Base-by-base conservation (phyloP, 768 basidiomycete genomes). In the Lentinus tigrinus region DNA sequence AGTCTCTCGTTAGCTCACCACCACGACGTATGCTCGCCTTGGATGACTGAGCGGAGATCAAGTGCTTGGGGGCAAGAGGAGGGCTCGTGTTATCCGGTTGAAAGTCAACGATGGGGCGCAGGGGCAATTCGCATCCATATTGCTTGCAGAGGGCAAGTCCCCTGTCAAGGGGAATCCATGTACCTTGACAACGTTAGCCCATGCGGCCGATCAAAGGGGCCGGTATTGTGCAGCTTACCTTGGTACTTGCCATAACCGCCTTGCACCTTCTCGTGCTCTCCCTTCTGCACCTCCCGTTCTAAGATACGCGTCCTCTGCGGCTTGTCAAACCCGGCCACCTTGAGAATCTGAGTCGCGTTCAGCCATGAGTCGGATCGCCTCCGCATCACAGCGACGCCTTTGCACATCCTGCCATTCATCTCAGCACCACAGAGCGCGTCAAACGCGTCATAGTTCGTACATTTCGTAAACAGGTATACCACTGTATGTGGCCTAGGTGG, bases 181-280 rank as follows among this genome's bases (percentile, higher is more conserved):
- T 99, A 14, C 97, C 97, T 98, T 66, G 39, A 44, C 34, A 17
- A 21, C 16, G 26, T 36, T 19, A 17, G 19, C 17, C 16, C 19
- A 21, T 34, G 36, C 27, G 47, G 44, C 47, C 10, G 26, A n/a
- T 23, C 26, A 36, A 47, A 39, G 37, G 21, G 37, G 21, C 40
- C 21, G 50, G 16, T 62, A 31, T 27, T 28, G 27, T 5, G 19
- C 26, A n/a, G 67, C 82, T 61, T 50, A 95, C 97, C 97, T 81
- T 99, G 97, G 71, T 98, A 98, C 75, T 99, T 99, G 65, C 97
- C 97, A 73, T 98, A 99, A 2, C 97, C 97, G 23, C 97, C 97
- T 73, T 99, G 97, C 0, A 99, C 95, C 72, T 99, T 99, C 75
- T 98, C 96, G 73, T 99, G 97, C 66, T 94, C 92, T 26, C 95